These are phyloP conservation scores for Psilocybe mexicana DNA, from an alignment of 1,284 basidiomycete genomes.

Conservation along the genomic window DNA sequence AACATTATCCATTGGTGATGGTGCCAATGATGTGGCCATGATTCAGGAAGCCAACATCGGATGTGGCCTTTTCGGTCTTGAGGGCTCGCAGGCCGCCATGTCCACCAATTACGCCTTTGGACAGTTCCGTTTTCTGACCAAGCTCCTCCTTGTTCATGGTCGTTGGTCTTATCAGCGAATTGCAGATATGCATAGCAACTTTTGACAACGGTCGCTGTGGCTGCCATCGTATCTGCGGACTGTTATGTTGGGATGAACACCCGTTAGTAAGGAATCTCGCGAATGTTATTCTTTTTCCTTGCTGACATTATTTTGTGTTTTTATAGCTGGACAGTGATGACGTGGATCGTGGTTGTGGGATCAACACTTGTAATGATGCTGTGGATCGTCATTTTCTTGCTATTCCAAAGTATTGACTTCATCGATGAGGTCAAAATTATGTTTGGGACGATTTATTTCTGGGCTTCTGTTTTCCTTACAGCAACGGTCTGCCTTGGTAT, in stretches of 20 bases:
- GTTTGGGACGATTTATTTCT: conserved; percentile 80
- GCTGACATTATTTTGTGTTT: background rate
- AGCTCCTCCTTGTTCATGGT: conserved; percentile 91
- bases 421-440: conserved; percentile 73
- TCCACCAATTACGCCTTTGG: conserved; percentile 98
- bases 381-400: conserved; percentile 88
- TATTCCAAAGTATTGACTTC: conserved; percentile 71
- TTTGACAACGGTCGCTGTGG: conserved; percentile 91
- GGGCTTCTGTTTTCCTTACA: conserved; percentile 75
- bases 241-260: conserved; percentile 87
- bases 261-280: conserved; percentile 64
- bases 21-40: conserved; percentile 96
- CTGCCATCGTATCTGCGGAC: conserved; percentile 88
- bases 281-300: background rate
- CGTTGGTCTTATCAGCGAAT: conserved; percentile 96
- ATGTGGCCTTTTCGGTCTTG: conserved; percentile 90
- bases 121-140: conserved; percentile 94
- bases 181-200: conserved; percentile 97
- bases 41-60: conserved; percentile 99
- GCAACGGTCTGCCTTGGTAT: conserved; percentile 70
- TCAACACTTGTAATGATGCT: conserved; percentile 80
- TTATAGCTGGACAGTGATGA: conserved; percentile 83
- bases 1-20: conserved; percentile 96
- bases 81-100: conserved; percentile 98
- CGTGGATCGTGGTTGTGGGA: conserved; percentile 77